Base-by-base conservation (phyloP, 257 asterid species). In the Marsdenia floribunda region DNA sequence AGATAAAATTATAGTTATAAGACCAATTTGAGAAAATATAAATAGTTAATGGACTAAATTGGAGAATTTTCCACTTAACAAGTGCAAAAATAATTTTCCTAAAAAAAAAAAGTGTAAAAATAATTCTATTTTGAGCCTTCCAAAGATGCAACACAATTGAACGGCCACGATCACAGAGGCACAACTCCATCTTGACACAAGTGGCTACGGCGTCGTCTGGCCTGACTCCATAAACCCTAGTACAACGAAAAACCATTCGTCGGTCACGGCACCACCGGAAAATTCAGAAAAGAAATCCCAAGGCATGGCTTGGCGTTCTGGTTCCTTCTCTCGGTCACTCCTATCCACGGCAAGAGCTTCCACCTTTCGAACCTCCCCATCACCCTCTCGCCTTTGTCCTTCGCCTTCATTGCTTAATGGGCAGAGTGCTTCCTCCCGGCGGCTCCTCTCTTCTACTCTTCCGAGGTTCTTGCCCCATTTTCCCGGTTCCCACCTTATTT, bases 241-340 rank as follows among this genome's bases (percentile, higher is more conserved):
- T 67, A 49, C 29, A 21, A 76, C 47, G 63, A 73, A 73, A 59
- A 44, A 7, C 49, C 49, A 64, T 37, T 44, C 46, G 22, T 37
- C 70, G n/a, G 15, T 37, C 9, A 38, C 26, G 11, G n/a, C 26
- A 1, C 15, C 8, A 15, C 70, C 70, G 70, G 24, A 22, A 22
- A 44, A 53, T 12, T 53, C 53, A 21, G 42, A 63, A 46, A n/a
- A 24, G 46, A 18, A 40, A 15, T 7, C 10, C 10, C 10, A 58
- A 14, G 38, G n/a, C 68, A 83, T 83, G 86, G 86, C 86, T 37
- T 77, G 78, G 72, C 83, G 82, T 19, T 46, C 77, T 55, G 78
- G 79, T 49, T 80, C 84, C 33, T 16, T 80, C 11, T 71, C 84
- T 1, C 71, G 86, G 33, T 64, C 84, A 5, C 78, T 83, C 18